These are phyloP conservation scores for Adansonia digitata DNA, from an alignment of 345 rosid species.

Conservation along the genomic window DNA sequence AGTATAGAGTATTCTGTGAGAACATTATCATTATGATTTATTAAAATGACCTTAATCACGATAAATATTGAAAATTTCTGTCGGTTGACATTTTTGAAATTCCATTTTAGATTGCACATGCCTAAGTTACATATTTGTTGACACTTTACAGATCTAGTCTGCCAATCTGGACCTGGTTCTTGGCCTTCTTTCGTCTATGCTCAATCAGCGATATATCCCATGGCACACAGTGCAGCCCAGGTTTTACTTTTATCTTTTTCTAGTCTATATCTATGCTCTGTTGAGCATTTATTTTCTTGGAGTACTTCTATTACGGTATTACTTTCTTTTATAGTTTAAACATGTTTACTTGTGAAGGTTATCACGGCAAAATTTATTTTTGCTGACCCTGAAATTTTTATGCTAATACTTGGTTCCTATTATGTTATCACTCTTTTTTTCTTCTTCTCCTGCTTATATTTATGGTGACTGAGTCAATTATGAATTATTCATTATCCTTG, in stretches of 20 bases:
- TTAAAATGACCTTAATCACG: neutral
- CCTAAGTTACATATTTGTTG: conserved; percentile 13
- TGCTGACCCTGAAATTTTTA: neutral
- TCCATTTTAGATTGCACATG: neutral
- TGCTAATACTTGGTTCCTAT: neutral
- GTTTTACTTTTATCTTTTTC: conserved; percentile 32
- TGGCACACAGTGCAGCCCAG: conserved; percentile 99
- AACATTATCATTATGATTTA: neutral
- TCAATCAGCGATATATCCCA: conserved; percentile 78
- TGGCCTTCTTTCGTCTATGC: conserved; percentile 89
- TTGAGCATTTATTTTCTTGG: conserved; percentile 6
- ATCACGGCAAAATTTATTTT: neutral
- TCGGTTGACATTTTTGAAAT: neutral
- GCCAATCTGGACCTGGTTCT: conserved; percentile 97
- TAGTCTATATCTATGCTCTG: conserved; percentile 14
- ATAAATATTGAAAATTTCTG: neutral
- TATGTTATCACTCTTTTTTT: neutral
- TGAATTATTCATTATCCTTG: conserved; percentile 11
- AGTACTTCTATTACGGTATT: neutral
- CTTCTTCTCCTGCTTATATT: neutral
- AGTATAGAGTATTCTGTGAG: neutral
- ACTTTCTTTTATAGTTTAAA: neutral
- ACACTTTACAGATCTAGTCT: conserved; percentile 73
- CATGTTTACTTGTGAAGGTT: neutral
- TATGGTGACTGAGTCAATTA: neutral